phyloP scores from a whole-genome alignment of 768 basidiomycete genomes.

The Kwoniella dejecticola region DNA sequence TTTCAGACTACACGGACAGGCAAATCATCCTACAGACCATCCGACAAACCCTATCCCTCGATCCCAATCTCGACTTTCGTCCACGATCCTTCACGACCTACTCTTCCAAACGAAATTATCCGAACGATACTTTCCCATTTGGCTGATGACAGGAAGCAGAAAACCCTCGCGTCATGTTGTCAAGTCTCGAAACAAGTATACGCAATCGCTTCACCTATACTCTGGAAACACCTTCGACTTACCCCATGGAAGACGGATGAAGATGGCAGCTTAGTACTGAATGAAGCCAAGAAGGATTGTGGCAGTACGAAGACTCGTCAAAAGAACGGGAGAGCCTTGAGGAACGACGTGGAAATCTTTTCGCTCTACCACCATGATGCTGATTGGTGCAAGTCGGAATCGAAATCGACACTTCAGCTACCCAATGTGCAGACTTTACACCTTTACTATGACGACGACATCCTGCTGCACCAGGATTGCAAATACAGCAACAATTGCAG shows the following conservation, averaged over 20 bases:
- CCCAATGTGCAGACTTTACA: neutral
- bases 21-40: too few species aligned
- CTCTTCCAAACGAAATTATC: neutral
- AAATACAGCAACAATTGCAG: neutral
- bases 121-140: neutral
- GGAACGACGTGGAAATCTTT: neutral
- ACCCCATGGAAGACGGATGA: neutral
- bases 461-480: neutral
- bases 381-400: neutral
- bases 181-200: neutral
- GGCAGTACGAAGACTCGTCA: neutral
- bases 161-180: neutral
- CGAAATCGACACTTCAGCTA: neutral
- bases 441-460: neutral
- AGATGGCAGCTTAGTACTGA: neutral
- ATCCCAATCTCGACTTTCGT: too few species aligned
- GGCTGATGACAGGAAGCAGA: neutral
- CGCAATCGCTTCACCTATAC: neutral
- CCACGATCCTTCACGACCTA: too few species aligned
- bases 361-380: neutral
- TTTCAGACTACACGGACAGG: too few species aligned
- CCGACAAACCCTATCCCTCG: too few species aligned
- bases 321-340: constrained; percentile 2
- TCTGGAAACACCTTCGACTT: neutral
- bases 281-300: neutral